A percentile compares a stretch with the other conserved stretches of the same genome.
phyloP scores from a whole-genome alignment of 768 basidiomycete genomes.

The Kondoa subrosea region DNA sequence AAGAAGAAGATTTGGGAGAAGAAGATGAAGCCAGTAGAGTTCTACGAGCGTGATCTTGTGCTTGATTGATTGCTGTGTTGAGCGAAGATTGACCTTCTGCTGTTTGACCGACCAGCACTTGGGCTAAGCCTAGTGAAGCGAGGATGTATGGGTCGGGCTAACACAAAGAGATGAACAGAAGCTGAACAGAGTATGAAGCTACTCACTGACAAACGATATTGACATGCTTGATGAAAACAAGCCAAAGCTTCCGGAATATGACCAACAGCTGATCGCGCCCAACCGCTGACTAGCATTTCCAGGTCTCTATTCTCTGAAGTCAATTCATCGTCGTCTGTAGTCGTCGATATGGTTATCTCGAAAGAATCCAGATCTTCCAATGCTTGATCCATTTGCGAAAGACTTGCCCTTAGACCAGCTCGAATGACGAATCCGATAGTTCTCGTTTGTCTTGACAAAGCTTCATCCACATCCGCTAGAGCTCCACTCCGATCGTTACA shows the following conservation, averaged over 20 bases:
- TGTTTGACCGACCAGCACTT: not conserved
- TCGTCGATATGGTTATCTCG: not conserved
- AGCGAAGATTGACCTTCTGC: not conserved
- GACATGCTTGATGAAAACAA: not conserved
- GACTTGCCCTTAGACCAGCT: not conserved
- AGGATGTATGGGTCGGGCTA: conserved; percentile 3
- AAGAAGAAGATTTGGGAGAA: not conserved
- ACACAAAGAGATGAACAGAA: not conserved
- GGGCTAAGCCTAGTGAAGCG: not conserved
- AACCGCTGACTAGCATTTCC: not conserved
- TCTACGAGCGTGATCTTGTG: not conserved
- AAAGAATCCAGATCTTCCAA: not conserved
- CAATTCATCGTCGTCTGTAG: not conserved
- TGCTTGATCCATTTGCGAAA: not conserved
- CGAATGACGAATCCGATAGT: not conserved
- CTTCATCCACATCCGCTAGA: conserved; percentile 1
- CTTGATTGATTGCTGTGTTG: not conserved
- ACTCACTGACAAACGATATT: not conserved
- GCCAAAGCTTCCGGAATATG: not conserved
- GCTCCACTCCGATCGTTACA: not conserved
- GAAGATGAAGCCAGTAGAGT: not conserved
- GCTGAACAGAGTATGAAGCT: not conserved
- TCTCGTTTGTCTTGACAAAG: not conserved
- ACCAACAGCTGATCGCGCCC: not conserved
- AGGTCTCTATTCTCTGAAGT: not conserved